Conservation (phyloP, 140 eudicot genomes). For the Stevia rebaudiana region DNA sequence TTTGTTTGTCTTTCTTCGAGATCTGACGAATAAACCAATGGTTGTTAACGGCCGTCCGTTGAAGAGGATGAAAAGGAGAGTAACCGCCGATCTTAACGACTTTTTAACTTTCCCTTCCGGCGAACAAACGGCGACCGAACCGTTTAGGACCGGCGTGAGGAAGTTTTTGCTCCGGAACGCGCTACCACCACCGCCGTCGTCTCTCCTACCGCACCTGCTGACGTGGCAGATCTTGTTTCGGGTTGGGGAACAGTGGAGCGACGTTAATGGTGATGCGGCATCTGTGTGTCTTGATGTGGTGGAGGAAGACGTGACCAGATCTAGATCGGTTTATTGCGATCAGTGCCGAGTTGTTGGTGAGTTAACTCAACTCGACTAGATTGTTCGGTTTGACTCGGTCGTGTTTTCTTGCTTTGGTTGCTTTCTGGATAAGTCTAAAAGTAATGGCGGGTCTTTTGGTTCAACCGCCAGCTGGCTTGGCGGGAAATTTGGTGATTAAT, state of each 20-base stretch:
- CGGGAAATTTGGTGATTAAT: slow-evolving; percentile 31
- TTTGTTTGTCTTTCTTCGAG: slow-evolving; percentile 15
- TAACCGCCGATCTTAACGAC: slow-evolving; percentile 82
- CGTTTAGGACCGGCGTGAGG: slow-evolving; percentile 55
- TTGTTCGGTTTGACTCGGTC: slow-evolving; percentile 22
- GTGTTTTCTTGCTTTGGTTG: not conserved
- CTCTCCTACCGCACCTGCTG: slow-evolving; percentile 68
- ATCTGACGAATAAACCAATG: slow-evolving; percentile 30
- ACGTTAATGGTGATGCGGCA: slow-evolving; percentile 18
- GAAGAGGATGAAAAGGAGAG: slow-evolving; percentile 68
- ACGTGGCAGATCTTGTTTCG: slow-evolving; percentile 91
- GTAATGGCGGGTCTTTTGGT: not conserved
- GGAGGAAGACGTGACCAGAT: slow-evolving; percentile 83
- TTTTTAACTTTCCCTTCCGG: slow-evolving; percentile 64
- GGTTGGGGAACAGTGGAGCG: slow-evolving; percentile 39
- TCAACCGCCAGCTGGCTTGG: slow-evolving; percentile 21
- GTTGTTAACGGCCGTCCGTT: slow-evolving; percentile 70
- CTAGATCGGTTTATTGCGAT: slow-evolving; percentile 86
- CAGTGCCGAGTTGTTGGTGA: slow-evolving; percentile 99
- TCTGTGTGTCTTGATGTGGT: slow-evolving; percentile 67
- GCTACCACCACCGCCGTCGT: slow-evolving; percentile 61
- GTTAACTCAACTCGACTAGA: slow-evolving; percentile 38
- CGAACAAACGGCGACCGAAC: slow-evolving; percentile 30
- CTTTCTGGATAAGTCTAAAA: slow-evolving; percentile 15
- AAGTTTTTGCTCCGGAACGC: slow-evolving; percentile 61